phyloP scores from a whole-genome alignment of 306 rosid species.

The Begonia loranthoides region DNA sequence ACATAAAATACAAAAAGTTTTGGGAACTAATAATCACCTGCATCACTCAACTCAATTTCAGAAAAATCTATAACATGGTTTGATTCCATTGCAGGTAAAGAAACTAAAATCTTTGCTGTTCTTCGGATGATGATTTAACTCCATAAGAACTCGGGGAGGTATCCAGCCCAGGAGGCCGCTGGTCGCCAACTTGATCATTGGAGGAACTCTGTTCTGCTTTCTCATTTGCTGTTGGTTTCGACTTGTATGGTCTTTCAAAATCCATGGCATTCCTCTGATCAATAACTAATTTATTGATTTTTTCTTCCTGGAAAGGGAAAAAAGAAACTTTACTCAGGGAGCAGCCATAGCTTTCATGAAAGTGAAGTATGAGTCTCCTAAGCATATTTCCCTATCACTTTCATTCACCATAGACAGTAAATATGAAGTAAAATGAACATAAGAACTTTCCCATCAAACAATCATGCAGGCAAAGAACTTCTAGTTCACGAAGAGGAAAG shows the following conservation, averaged over 20 bases:
- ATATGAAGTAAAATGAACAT: too few relatives aligned
- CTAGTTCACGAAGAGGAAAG: too few relatives aligned
- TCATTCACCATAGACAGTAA: too few relatives aligned
- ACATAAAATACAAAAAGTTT: background rate
- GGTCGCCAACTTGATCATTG: constrained; percentile 29
- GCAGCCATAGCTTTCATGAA: too few relatives aligned
- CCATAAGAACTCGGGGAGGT: constrained; percentile 26
- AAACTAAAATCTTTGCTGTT: constrained; percentile 22
- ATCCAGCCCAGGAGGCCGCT: constrained; percentile 22
- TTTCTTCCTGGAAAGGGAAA: constrained; percentile 46
- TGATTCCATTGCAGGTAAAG: background rate
- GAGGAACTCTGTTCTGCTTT: constrained; percentile 30
- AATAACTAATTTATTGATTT: constrained; percentile 34
- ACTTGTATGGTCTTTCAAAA: constrained; percentile 46
- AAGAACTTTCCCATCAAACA: too few relatives aligned
- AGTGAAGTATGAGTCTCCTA: too few relatives aligned
- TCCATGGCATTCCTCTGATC: constrained; percentile 57
- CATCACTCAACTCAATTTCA: background rate
- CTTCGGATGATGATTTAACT: constrained; percentile 29
- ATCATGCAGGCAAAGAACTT: too few relatives aligned
- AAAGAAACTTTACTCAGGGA: too few relatives aligned
- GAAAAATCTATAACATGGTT: background rate
- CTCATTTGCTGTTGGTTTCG: constrained; percentile 29
- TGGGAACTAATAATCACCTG: background rate
- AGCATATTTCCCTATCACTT: too few relatives aligned